A percentile compares a stretch with the other conserved stretches of the same genome.
These are phyloP conservation scores for Chaetomium globosum DNA, from an alignment of 2,329 filamentous ascomycete genomes.

Conservation along the genomic window DNA sequence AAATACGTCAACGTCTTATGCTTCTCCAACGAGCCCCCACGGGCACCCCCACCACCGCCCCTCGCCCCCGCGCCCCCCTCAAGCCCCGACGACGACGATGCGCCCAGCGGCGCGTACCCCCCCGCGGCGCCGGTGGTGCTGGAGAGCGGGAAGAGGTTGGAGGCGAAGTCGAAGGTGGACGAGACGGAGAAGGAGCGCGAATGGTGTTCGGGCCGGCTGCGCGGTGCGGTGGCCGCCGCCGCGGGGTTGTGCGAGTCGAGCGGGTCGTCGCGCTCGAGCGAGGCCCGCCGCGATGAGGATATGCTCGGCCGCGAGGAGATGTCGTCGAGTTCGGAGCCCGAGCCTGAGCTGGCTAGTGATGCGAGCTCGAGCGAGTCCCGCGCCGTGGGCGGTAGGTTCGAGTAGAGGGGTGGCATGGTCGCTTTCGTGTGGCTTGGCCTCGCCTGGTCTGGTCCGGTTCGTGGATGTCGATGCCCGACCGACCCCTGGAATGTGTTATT, in stretches of 20 bases:
- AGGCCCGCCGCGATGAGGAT: slow-evolving; percentile 88
- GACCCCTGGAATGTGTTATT: background rate
- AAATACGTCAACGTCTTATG: slow-evolving; percentile 94
- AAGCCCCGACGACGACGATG: slow-evolving; percentile 59
- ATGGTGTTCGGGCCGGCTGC: slow-evolving; percentile 42
- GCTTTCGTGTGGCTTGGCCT: background rate
- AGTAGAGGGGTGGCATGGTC: slow-evolving; percentile 49
- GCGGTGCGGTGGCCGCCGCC: slow-evolving; percentile 36
- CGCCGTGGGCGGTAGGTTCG: slow-evolving; percentile 51
- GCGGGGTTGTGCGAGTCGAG: slow-evolving; percentile 65
- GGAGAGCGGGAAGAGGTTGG: slow-evolving; percentile 87
- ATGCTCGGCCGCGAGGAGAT: slow-evolving; percentile 81
- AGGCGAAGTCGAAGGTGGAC: slow-evolving; percentile 94
- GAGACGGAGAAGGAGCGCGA: slow-evolving; percentile 82
- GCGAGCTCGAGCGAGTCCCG: slow-evolving; percentile 97
- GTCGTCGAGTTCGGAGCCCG: slow-evolving; percentile 64
- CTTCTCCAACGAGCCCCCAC: slow-evolving; percentile 84
- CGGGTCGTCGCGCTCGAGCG: slow-evolving; percentile 84
- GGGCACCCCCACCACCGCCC: slow-evolving; percentile 49
- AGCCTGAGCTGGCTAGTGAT: slow-evolving; percentile 84
- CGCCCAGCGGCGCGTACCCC: slow-evolving; percentile 84
- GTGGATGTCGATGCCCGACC: slow-evolving; percentile 2
- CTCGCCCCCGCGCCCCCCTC: background rate
- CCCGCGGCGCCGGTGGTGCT: slow-evolving; percentile 65
- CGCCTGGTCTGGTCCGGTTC: background rate